These are phyloP conservation scores for Neopestalotiopsis clavispora DNA, from an alignment of 2,329 filamentous ascomycete genomes.

Conservation along the genomic window DNA sequence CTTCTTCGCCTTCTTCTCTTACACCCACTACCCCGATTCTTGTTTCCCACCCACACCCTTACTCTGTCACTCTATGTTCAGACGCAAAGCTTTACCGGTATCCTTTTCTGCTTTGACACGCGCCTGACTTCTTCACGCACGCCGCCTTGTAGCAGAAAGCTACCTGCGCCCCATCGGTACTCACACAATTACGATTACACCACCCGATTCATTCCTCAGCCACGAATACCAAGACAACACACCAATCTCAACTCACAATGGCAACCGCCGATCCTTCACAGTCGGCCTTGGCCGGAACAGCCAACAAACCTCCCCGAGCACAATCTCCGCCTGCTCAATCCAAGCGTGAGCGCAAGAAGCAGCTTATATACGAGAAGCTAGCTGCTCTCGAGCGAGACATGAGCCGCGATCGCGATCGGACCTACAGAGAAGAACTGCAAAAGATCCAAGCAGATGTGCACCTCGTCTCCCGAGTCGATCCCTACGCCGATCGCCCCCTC, in stretches of 20 bases:
- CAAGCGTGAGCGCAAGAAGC: conserved; percentile 90
- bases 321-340: conserved; percentile 49
- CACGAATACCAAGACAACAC: not conserved
- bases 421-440: conserved; percentile 88
- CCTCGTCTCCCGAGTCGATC: conserved; percentile 67
- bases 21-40: not conserved
- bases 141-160: not conserved
- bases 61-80: not conserved
- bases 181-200: not conserved
- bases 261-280: conserved; percentile 15
- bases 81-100: not conserved
- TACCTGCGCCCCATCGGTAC: not conserved
- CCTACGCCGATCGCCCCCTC: conserved; percentile 63
- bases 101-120: not conserved
- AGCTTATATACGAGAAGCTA: conserved; percentile 80
- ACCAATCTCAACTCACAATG: conserved; percentile 4
- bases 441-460: conserved; percentile 72
- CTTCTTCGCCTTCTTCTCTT: not conserved
- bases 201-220: not conserved
- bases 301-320: conserved; percentile 6
- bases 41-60: not conserved
- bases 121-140: not conserved
- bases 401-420: conserved; percentile 77
- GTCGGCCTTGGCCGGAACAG: conserved; percentile 11
- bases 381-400: conserved; percentile 78